phyloP scores from a whole-genome alignment of 129 eudicot species.

The Helianthus annuus region HanXRQr2.0-SUNRISE NC_035442.2:175481409-175481908 shows the following conservation, averaged over 20 bases:
- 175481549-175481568: constrained; percentile 27
- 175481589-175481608: constrained; percentile 5
- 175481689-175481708: constrained; percentile 76
- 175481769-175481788: constrained; percentile 11
- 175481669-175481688: constrained; percentile 71
- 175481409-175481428: no score
- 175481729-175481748: constrained; percentile 64
- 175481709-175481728: constrained; percentile 49
- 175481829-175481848: constrained; percentile 12
- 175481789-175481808: constrained; percentile 24
- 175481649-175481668: neutral
- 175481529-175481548: constrained; percentile 26
- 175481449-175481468: no score
- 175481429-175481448: no score
- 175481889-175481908: no score
- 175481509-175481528: constrained; percentile 30
- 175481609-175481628: constrained; percentile 34
- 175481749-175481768: constrained; percentile 34
- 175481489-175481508: no score
- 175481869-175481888: no score
- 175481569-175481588: constrained; percentile 35
- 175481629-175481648: neutral
- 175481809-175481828: constrained; percentile 35
- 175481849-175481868: constrained; percentile 22
- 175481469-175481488: no score